Conservation (phyloP, 352 stramenopile genomes). For the Phytophthora ohioensis region DNA sequence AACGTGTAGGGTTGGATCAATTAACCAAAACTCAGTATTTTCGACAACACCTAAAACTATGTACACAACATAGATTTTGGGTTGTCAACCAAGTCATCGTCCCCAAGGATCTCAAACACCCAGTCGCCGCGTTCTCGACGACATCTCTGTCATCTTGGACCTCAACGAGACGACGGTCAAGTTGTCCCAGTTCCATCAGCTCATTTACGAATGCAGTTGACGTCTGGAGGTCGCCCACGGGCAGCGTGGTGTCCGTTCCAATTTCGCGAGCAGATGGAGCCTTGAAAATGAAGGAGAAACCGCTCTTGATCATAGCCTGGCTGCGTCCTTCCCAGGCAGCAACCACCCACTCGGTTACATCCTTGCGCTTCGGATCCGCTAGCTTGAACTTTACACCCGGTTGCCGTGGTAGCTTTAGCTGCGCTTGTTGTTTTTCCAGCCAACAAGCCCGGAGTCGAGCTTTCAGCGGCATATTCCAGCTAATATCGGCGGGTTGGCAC, state of each 20-base stretch:
- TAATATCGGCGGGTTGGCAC: conserved; percentile 34
- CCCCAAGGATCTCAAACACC: background rate
- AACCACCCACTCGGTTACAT: conserved; percentile 16
- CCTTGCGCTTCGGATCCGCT: conserved; percentile 6
- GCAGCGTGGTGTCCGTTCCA: no score
- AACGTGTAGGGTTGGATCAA: background rate
- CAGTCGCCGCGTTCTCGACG: background rate
- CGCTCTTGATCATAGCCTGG: conserved; percentile 2
- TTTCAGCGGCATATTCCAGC: conserved; percentile 36
- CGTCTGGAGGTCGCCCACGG: background rate
- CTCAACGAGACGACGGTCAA: background rate
- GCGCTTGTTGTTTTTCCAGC: background rate
- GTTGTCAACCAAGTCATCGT: background rate
- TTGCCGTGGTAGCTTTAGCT: background rate
- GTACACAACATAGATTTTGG: background rate
- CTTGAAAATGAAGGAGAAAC: conserved; percentile 11
- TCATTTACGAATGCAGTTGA: background rate
- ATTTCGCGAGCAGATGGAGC: no score
- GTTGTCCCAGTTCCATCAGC: background rate
- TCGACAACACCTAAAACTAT: background rate
- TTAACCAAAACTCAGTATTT: conserved; percentile 13
- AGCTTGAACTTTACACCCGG: conserved; percentile 5
- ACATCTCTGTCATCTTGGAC: conserved; percentile 8
- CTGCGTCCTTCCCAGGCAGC: conserved; percentile 5
- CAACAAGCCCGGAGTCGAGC: conserved; percentile 1